Evolutionary conservation across 1,139 yeast species (phyloP).

Genomic region (Debaryomyces coudertii): DNA sequence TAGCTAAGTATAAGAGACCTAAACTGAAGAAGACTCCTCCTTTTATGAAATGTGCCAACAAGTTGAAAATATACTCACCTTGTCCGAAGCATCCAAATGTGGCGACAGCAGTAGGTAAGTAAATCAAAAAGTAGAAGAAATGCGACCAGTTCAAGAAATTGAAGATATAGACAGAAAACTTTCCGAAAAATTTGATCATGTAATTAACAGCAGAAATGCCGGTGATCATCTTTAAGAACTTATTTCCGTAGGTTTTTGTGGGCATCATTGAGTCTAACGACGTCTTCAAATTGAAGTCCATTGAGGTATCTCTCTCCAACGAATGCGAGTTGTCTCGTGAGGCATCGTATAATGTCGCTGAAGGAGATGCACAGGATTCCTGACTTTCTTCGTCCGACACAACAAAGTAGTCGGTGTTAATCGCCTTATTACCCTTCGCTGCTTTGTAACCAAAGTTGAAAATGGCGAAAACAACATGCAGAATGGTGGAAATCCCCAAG

Average conservation of each 20-base stretch:
- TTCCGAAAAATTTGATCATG: constrained; percentile 13
- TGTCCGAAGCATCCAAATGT: constrained; percentile 72
- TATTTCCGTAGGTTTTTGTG: constrained; percentile 1
- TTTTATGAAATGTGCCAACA: constrained; percentile 93
- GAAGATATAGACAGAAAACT: constrained; percentile 35
- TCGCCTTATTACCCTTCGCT: constrained; percentile 8
- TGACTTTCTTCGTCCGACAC: constrained; percentile 34
- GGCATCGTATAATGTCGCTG: constrained; percentile 44
- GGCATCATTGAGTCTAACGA: constrained; percentile 20
- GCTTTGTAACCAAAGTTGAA: constrained; percentile 23
- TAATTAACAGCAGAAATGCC: background rate
- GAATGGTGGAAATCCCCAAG: constrained; percentile 52
- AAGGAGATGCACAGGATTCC: constrained; percentile 36
- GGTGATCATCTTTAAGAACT: constrained; percentile 4
- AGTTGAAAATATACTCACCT: constrained; percentile 68
- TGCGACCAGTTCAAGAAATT: constrained; percentile 65
- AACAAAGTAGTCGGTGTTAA: constrained; percentile 18
- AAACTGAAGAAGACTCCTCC: constrained; percentile 85
- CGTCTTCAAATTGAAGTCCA: constrained; percentile 22
- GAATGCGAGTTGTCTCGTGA: constrained; percentile 16
- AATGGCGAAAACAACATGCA: constrained; percentile 58
- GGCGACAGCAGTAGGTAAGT: constrained; percentile 75
- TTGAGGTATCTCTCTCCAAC: constrained; percentile 11
- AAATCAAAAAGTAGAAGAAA: constrained; percentile 60
- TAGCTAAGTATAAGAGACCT: constrained; percentile 76